phyloP scores from a whole-genome alignment of 805 yeast genomes.

The Pichia cabralensis region DNA sequence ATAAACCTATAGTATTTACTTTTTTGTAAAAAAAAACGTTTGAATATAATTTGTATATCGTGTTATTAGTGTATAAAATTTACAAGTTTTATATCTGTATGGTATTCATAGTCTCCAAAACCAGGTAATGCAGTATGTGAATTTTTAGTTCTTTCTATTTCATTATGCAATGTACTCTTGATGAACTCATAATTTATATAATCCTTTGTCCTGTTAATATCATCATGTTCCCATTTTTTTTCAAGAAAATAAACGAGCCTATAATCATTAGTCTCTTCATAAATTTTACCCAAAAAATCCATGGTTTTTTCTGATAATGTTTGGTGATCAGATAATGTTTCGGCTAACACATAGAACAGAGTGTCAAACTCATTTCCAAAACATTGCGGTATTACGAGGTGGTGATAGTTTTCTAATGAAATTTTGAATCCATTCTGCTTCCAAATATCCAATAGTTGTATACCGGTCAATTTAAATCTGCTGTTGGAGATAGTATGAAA shows the following conservation, averaged over 20 bases:
- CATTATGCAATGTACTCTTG: conserved; percentile 6
- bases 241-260: conserved; percentile 8
- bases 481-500: conserved; percentile 12
- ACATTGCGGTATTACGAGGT: conserved; percentile 15
- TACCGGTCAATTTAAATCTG: conserved; percentile 15
- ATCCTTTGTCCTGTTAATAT: conserved; percentile 3
- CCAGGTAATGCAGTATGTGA: conserved; percentile 7
- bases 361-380: conserved; percentile 20
- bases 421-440: conserved; percentile 5
- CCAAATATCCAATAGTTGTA: conserved; percentile 9
- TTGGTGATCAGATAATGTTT: conserved; percentile 7
- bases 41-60: background rate
- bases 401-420: conserved; percentile 9
- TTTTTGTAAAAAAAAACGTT: background rate
- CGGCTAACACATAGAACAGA: conserved; percentile 12
- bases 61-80: too few species aligned
- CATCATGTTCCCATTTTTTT: background rate
- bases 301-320: conserved; percentile 1
- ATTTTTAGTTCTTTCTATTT: conserved; percentile 10
- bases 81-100: conserved; percentile 19
- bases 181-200: conserved; percentile 11
- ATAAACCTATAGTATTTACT: background rate
- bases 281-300: conserved; percentile 6
- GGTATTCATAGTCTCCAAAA: conserved; percentile 9
- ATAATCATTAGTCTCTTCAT: conserved; percentile 10